A percentile compares a stretch with the other conserved stretches of the same genome.
phyloP scores from a whole-genome alignment of 148 eudicot genomes.

The Cornus florida region DNA sequence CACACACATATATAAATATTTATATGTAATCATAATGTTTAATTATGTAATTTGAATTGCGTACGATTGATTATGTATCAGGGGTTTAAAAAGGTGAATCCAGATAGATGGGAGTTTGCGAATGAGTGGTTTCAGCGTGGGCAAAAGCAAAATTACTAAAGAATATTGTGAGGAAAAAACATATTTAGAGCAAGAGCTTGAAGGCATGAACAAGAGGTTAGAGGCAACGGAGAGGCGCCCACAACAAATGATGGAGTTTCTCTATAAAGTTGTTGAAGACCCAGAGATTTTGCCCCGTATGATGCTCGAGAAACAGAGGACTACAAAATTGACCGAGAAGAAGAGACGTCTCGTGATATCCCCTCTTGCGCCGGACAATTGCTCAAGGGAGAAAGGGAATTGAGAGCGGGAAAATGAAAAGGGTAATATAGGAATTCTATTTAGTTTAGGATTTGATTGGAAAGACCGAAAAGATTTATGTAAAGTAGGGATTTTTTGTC shows the following conservation, averaged over 20 bases:
- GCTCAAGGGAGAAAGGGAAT: too few species aligned
- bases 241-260: constrained; percentile 76
- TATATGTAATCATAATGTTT: too few species aligned
- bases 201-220: constrained; percentile 55
- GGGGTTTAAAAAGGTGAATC: constrained; percentile 72
- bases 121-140: constrained; percentile 74
- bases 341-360: constrained; percentile 46
- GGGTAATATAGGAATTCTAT: too few species aligned
- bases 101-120: constrained; percentile 74
- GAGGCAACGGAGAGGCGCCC: constrained; percentile 84
- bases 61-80: constrained; percentile 7
- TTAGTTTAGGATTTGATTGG: too few species aligned
- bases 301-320: constrained; percentile 42
- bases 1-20: too few species aligned
- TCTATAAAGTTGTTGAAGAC: constrained; percentile 60
- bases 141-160: constrained; percentile 51
- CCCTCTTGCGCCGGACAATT: background rate
- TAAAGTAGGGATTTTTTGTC: too few species aligned
- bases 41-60: too few species aligned
- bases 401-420: too few species aligned
- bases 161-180: constrained; percentile 55
- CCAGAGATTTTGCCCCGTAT: constrained; percentile 64
- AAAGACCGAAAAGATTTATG: too few species aligned
- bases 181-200: constrained; percentile 56
- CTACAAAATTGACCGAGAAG: constrained; percentile 29